phyloP scores from a whole-genome alignment of 495 filamentous ascomycete genomes.

The Hyaloscypha variabilis region DNA sequence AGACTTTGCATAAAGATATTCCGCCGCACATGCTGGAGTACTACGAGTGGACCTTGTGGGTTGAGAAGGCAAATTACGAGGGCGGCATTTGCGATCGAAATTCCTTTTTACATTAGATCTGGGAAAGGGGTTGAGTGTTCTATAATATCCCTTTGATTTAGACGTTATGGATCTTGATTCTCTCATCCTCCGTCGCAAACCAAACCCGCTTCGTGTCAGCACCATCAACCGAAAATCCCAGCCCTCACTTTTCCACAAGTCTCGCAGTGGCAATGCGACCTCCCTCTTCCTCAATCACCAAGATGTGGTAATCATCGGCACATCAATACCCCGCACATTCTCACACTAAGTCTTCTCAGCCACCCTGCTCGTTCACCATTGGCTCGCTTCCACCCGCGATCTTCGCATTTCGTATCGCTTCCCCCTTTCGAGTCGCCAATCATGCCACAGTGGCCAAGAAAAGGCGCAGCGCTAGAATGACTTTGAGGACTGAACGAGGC shows the following conservation, averaged over 20 bases:
- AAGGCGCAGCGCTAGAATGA: neutral
- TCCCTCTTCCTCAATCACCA: neutral
- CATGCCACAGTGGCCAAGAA: neutral
- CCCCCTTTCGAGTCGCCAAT: neutral
- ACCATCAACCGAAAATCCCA: neutral
- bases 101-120: neutral
- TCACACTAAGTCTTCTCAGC: neutral
- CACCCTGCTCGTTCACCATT: neutral
- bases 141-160: neutral
- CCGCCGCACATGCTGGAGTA: conserved; percentile 39
- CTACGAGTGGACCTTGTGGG: conserved; percentile 52
- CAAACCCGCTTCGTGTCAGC: neutral
- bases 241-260: neutral
- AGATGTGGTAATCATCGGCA: neutral
- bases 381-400: neutral
- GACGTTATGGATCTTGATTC: neutral
- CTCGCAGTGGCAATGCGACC: neutral
- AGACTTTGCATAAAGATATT: conserved; percentile 42
- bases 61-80: conserved; percentile 34
- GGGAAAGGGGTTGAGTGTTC: neutral
- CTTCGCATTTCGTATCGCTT: neutral
- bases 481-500: neutral
- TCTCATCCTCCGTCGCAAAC: no score
- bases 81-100: neutral
- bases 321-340: neutral